A percentile compares a stretch with the other conserved stretches of the same genome.
Evolutionary conservation across 176 grass and related monocot genomes (phyloP).

Genomic region (Oryza nivara): DNA sequence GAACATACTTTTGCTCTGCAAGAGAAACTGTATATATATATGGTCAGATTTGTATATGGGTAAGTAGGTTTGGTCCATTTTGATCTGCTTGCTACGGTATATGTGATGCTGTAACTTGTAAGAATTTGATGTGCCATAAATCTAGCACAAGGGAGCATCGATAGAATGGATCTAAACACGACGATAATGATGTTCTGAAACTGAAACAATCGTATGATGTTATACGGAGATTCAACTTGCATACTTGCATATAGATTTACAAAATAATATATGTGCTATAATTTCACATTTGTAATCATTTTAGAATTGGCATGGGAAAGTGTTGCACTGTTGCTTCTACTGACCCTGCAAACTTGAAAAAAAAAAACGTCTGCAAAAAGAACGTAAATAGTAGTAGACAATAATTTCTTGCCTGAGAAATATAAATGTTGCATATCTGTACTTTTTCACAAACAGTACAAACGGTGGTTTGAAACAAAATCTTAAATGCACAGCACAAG

Average conservation of each 20-base stretch:
- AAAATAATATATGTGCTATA: background rate
- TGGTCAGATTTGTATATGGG: constrained; percentile 37
- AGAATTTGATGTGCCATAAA: constrained; percentile 28
- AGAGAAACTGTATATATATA: constrained; percentile 34
- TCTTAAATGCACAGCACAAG: background rate
- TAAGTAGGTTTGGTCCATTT: constrained; percentile 28
- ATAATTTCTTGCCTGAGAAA: background rate
- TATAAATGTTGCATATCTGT: constrained; percentile 11
- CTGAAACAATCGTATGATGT: background rate
- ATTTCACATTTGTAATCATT: background rate
- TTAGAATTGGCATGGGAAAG: background rate
- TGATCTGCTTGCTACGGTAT: background rate
- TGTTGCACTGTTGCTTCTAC: constrained; percentile 10
- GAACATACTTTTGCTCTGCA: constrained; percentile 5
- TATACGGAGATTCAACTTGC: background rate
- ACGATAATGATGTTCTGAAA: background rate
- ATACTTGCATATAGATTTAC: background rate
- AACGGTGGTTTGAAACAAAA: background rate
- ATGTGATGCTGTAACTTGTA: constrained; percentile 20
- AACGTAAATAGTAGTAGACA: background rate
- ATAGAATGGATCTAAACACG: background rate
- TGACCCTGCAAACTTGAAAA: background rate
- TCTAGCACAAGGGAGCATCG: background rate
- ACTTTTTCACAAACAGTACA: background rate
- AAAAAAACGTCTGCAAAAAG: background rate